Base-by-base conservation (phyloP, 1,284 basidiomycete species). In the Anthracocystis setariae region DNA sequence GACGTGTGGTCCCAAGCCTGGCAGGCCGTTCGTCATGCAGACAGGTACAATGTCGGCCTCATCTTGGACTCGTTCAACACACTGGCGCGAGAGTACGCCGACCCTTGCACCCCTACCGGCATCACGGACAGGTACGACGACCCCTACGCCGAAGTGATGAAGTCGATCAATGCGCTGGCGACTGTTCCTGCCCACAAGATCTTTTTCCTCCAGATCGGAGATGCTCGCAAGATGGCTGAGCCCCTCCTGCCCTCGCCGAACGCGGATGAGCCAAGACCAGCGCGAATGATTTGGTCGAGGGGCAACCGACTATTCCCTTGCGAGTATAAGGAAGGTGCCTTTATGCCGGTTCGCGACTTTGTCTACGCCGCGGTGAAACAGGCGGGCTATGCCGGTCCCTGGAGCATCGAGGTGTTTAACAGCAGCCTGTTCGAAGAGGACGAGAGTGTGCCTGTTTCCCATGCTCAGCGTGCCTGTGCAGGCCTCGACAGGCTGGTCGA, bases 61-160 rank as follows among this genome's bases (percentile, higher is more conserved):
- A 82, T 81, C 49, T 69, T 84, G 56, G 84, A 84, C 73, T 79
- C 80, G 10, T 84, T 84, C 81, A 84, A 84, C 66, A 83, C 81
- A 2, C 66, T 84, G 7, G 84, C 77, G 0, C 71, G 79, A 48
- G 80, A 83, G 56, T 84, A 75, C 63, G 83, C 83, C 23, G 76
- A 77, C 29, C 73, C 74, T 3, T 76, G 74, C 49, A 61, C 65
- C 3, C 23, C 63, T 17, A 53, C 62, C 17, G 73, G 77, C 40
- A 74, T 79, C 61, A 70, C 72, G 20, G 69, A 71, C 13, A 33
- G 44, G 42, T 56, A 73, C 38, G 61, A 45, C 15, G 52, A 61
- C 38, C 67, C 74, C 18, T 65, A 76, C 45, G 46, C 24, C 3
- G 66, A 65, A n/a, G 69, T 80, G 3, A 71, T 79, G 43, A 35